Evolutionary conservation across 148 eudicot genomes (phyloP), one percentile per base, ranked within the genome.

Genomic region (Rhododendron henanense): DNA sequence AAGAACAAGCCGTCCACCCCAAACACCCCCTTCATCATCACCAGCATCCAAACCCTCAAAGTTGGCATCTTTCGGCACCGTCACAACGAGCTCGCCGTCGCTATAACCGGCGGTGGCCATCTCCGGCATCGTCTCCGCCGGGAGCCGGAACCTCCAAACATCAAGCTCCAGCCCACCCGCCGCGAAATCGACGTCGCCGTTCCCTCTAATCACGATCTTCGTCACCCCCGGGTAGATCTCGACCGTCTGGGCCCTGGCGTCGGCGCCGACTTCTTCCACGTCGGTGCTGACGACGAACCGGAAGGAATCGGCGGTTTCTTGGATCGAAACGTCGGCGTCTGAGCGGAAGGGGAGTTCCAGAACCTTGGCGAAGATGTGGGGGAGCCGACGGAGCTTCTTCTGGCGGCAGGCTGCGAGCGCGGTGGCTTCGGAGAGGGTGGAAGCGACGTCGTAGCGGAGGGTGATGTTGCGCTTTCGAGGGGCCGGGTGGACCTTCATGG

Each of bases 291-390:
- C 97, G 65, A 91, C 87, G 90, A 96, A 96, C 35, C 91, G 86
- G 88, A 96, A 87, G 25, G 73, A 91, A 0, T 86, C 89, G 57
- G 84, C 47, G 83, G 95, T 93, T 31, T 96, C 99, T 21, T 91
- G 89, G 84, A 96, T 74, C 6, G 87, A 82, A 11, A 96, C 97
- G 82, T 95, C 96, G 37, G 96, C 93, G 90, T 95, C 96, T 10
- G 98, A 88, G 85, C 89, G 91, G 82, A 96, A 95, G 6, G 99
- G 99, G 1, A 96, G 97, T 45, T 94, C 99, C 9, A 96, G 93
- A 71, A 96, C 99, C 86, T 94, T 94, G 13, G 93, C 93, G 92
- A 96, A 93, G 90, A 96, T 94, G 90, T 94, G 98, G 0, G 98
- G 98, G 57, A 96, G 94, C 5, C 98, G 88, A 15, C 93, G 91